These are phyloP conservation scores for Phytophthora palmivora DNA, from an alignment of 352 stramenopile genomes.

Conservation along the genomic window DNA sequence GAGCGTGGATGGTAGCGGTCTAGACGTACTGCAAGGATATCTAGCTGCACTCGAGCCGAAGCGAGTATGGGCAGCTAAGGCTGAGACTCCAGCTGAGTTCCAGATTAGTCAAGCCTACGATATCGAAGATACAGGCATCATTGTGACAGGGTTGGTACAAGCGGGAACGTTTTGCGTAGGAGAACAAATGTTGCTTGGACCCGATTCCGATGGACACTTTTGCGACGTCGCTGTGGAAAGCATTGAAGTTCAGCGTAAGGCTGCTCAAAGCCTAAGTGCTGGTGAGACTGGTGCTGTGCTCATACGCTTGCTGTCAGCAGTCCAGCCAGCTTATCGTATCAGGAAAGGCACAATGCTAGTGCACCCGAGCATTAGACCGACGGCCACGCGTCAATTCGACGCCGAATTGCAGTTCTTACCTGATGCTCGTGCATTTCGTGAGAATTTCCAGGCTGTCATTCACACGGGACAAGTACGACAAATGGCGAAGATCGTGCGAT, in stretches of 20 bases:
- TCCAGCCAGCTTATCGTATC: slow-evolving; percentile 39
- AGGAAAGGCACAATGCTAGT: slow-evolving; percentile 79
- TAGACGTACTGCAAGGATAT: slow-evolving; percentile 67
- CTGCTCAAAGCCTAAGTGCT: slow-evolving; percentile 58
- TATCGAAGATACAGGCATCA: slow-evolving; percentile 69
- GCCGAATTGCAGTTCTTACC: slow-evolving; percentile 79
- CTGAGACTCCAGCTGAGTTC: slow-evolving; percentile 67
- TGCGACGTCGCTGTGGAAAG: slow-evolving; percentile 71
- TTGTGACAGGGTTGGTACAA: slow-evolving; percentile 78
- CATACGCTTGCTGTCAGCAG: slow-evolving; percentile 49
- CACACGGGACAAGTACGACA: slow-evolving; percentile 82
- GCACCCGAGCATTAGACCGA: slow-evolving; percentile 67
- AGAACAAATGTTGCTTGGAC: slow-evolving; percentile 74
- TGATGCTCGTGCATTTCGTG: slow-evolving; percentile 58
- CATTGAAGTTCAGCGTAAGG: slow-evolving; percentile 83
- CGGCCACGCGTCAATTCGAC: slow-evolving; percentile 75
- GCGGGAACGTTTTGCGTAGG: slow-evolving; percentile 70
- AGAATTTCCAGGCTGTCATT: slow-evolving; percentile 86
- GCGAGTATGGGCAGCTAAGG: slow-evolving; percentile 63
- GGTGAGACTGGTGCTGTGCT: slow-evolving; percentile 78
- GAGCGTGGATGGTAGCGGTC: slow-evolving; percentile 58
- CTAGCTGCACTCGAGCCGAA: slow-evolving; percentile 65
- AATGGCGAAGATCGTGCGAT: slow-evolving; percentile 80
- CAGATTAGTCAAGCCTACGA: slow-evolving; percentile 85
- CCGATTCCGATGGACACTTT: slow-evolving; percentile 64